Base-by-base conservation (phyloP, 2,329 filamentous ascomycete genomes). In the Boeremia lycopersici region DNA sequence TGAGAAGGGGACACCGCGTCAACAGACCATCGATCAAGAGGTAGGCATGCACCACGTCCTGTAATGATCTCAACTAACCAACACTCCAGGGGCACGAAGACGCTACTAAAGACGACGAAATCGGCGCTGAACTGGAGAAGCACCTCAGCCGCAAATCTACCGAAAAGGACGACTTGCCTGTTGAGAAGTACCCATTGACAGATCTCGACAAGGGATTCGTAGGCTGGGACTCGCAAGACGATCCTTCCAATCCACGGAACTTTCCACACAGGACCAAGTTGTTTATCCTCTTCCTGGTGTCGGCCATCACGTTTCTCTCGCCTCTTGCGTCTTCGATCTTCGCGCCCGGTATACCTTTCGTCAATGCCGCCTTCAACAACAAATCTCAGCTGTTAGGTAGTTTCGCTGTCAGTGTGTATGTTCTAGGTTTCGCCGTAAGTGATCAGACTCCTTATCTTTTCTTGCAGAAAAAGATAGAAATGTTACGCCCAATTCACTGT, bases 281-380 rank as follows among this genome's bases (percentile, higher is more conserved):
- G 59, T 66, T 59, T 28, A 66, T 65, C 8, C 56, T 74, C 2
- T 58, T 52, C 2, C 58, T 74, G 0, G 57, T 74, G 8, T 55
- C 61, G 7, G 65, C 68, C 6, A 73, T 75, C 35, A 74, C 70
- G 0, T 70, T 73, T 36, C 48, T 74, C 23, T 74, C 68, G 50
- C 71, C 72, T 1, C 56, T 76, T 1, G 65, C 70, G 4, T 74
- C 72, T 0, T 71, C 73, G 3, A 75, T 76, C 15, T 64, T 75
- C 44, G 72, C 73, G 2, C 74, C 74, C 0, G 71, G 62, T 1
- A 67, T 72, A 2, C 56, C 68, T 0, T 71, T 71, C 31, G 64
- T 74, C 12, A 69, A 69, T 36, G 45, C 33, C 5, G 69, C 69
- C 6, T 74, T 76, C 28, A 36, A 68, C 43, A 73, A 72, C 29